Evolutionary conservation across 2,329 filamentous ascomycete genomes (phyloP), one percentile per base, ranked within the genome.

Genomic region (Hymenotorrendiella dingleyae): DNA sequence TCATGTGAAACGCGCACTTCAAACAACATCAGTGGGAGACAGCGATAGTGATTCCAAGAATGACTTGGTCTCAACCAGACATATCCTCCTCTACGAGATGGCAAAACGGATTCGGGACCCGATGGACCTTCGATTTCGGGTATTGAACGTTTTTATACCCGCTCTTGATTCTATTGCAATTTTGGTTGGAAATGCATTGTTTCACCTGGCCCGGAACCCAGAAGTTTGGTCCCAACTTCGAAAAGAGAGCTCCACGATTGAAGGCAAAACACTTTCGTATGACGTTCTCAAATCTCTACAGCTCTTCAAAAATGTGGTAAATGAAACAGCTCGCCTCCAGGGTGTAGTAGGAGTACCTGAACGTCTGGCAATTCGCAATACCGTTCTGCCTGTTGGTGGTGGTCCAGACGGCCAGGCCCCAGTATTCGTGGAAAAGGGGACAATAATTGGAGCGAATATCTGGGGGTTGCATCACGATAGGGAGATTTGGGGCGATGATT

Each of bases 401-500:
- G 21, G 21, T 3, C 14, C 21, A 36, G 11, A 16, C 14, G 33
- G 33, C 6, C 20, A 23, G 10, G 21, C 34, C 12, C 34, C 34
- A 9, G 24, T 26, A 3, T 36, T 23, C 4, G 21, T 36, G 9
- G 11, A 19, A 5, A 17, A 24, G 17, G 20, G 34, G 14, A 38
- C 9, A n/a, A 17, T 38, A 1, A 11, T 38, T 4, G 23, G 17
- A 17, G 17, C 28, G 14, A 19, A 27, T 19, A 12, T 38, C 16
- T 38, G n/a, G 14, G 14, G 9, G 10, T 4, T 61, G 21, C 52
- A 58, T 20, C 44, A 54, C 3, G 48, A 55, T 10, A 55, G 50
- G 3, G 72, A 75, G 38, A 82, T 88, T 54, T 89, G 84, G 84
- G 84, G 84, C 1, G 57, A 71, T 0, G 80, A 87, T 47, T 82